Conservation (phyloP, 306 rosid species). For the Aeschynomene evenia region DNA sequence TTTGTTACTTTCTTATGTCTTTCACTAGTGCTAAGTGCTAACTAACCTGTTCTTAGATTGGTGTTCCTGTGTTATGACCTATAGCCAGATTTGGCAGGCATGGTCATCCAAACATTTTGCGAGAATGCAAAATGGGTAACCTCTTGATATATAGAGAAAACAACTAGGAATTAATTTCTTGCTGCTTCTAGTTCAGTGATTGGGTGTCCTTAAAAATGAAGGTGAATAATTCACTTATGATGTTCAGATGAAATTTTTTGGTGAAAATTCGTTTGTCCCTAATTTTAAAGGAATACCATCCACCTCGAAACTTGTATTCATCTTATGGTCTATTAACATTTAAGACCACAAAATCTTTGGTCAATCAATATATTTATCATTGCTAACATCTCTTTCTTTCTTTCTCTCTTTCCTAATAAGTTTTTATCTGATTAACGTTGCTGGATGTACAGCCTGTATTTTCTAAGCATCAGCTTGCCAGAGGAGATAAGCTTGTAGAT, state of each 20-base stretch:
- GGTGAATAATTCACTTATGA: background rate
- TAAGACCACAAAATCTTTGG: background rate
- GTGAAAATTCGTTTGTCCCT: background rate
- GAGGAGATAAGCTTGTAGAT: constrained; percentile 81
- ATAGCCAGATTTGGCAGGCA: background rate
- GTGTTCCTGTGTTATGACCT: background rate
- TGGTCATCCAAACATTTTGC: constrained; percentile 8
- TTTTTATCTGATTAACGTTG: background rate
- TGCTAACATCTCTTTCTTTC: background rate
- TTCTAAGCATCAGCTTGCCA: constrained; percentile 89
- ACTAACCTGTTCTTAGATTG: background rate
- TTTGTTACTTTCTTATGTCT: background rate
- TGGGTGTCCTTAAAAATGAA: background rate
- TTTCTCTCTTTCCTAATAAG: background rate
- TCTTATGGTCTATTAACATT: background rate
- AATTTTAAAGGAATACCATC: background rate
- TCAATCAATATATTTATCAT: background rate
- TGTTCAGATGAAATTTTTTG: background rate
- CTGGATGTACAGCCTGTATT: constrained; percentile 75
- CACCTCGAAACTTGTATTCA: background rate
- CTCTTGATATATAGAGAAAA: background rate
- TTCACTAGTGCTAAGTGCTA: background rate
- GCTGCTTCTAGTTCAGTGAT: background rate
- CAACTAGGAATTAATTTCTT: background rate
- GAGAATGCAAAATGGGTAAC: background rate